A percentile compares a stretch with the other conserved stretches of the same genome.
Conservation (phyloP, 345 rosid species). For the Acer negundo region DNA sequence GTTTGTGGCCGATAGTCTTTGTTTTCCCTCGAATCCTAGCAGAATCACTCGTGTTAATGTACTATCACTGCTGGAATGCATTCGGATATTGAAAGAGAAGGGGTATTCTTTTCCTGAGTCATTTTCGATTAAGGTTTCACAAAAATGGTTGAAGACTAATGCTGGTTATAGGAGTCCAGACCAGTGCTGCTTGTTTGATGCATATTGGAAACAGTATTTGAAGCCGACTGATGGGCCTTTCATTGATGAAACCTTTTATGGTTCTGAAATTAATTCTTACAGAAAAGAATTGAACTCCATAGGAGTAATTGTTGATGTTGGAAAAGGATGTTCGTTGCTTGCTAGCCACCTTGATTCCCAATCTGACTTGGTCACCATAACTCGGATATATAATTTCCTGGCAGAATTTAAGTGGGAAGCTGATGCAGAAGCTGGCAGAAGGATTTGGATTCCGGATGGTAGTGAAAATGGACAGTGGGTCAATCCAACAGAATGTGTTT, state of each 20-base stretch:
- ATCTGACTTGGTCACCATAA: conserved; percentile 43
- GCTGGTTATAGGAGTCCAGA: conserved; percentile 55
- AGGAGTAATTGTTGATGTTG: conserved; percentile 46
- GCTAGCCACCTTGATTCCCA: conserved; percentile 38
- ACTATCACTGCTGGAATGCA: conserved; percentile 49
- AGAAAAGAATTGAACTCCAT: conserved; percentile 44
- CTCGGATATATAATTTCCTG: conserved; percentile 54
- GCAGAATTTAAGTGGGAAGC: conserved; percentile 36
- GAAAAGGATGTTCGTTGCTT: conserved; percentile 36
- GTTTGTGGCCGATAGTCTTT: conserved; percentile 44
- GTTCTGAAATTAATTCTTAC: conserved; percentile 32
- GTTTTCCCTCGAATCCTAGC: conserved; percentile 34
- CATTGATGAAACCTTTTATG: conserved; percentile 63
- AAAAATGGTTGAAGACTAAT: conserved; percentile 59
- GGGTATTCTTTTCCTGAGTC: conserved; percentile 29
- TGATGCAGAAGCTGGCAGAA: conserved; percentile 12
- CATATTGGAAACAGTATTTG: conserved; percentile 40
- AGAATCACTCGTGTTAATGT: conserved; percentile 33
- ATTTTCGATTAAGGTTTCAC: conserved; percentile 36
- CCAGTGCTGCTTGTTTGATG: conserved; percentile 46
- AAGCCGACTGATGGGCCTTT: conserved; percentile 68
- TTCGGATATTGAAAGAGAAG: conserved; percentile 30
- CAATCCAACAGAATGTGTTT: conserved; percentile 45
- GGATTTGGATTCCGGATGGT: conserved; percentile 62
- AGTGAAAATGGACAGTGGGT: conserved; percentile 47